Evolutionary conservation across 2,329 filamentous ascomycete genomes (phyloP), one percentile per base, ranked within the genome.

Genomic region (Pseudopithomyces maydicus): DNA sequence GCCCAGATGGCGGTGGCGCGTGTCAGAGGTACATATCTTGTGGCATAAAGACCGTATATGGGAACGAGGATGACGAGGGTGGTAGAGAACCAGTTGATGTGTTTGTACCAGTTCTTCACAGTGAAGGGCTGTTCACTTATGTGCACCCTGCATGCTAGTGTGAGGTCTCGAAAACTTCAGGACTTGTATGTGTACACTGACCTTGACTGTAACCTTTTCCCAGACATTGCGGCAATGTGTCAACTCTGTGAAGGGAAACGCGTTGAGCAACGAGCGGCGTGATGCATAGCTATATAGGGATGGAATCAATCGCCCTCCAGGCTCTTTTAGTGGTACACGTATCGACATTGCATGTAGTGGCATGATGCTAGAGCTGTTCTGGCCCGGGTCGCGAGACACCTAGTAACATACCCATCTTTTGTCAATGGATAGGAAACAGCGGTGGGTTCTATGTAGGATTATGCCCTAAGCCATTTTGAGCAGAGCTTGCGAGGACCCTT

Each of bases 31-130:
- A 91, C 89, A 86, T 88, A 96, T 77, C 89, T 88, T 54, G 92
- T 83, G 53, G 87, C 84, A 66, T 93, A 79, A 71, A 90, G 84
- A 58, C 92, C 92, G 54, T 85, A 81, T 36, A 91, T 58, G 41
- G 92, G 92, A 38, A 96, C 82, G 56, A 89, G 80, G 64, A 96
- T 77, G 73, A 96, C 93, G 75, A 96, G 85, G 59, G 82, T 85
- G 55, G 90, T 88, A 77, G 95, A 96, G 64, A 96, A 84, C 92
- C 92, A 96, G 83, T 96, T 92, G 80, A 97, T 85, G 73, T 96
- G 92, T 79, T 92, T 88, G 79, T 92, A 87, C 90, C 90, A 94
- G 81, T 96, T 96, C 64, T 81, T 78, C 77, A 58, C 15, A 17
- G 56, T 58, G 23, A 95, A 88, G 59, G 89, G 88, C 63, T 85